A percentile compares a stretch with the other conserved stretches of the same genome.
These are phyloP conservation scores for Aspergillus wentii DNA, from an alignment of 495 filamentous ascomycete genomes.

Conservation along the genomic window DNA sequence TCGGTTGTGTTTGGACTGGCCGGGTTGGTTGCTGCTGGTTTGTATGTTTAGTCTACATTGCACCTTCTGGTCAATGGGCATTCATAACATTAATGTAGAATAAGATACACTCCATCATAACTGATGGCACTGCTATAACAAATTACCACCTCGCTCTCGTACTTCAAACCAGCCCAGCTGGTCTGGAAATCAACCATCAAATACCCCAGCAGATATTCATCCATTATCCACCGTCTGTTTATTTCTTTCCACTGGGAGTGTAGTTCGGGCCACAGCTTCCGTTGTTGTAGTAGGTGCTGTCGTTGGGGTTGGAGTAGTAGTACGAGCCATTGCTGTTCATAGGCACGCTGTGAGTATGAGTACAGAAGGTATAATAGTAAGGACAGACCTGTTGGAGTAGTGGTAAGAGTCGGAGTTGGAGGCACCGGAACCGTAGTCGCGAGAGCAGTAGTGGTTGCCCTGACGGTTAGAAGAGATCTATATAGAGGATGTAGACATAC, in stretches of 20 bases:
- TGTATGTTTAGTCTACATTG: neutral
- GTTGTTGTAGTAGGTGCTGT: slow-evolving; percentile 47
- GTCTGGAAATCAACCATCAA: too few relatives aligned
- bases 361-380: neutral
- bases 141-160: too few relatives aligned
- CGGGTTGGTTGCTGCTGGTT: neutral
- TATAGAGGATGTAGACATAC: slow-evolving; percentile 13
- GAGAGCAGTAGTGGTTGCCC: slow-evolving; percentile 48
- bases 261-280: slow-evolving; percentile 35
- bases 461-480: slow-evolving; percentile 8
- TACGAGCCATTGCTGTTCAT: slow-evolving; percentile 40
- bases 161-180: too few relatives aligned
- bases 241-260: slow-evolving; percentile 25
- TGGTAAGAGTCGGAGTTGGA: slow-evolving; percentile 44
- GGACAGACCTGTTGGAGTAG: slow-evolving; percentile 41
- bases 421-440: slow-evolving; percentile 40
- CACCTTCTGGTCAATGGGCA: neutral
- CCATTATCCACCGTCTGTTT: too few relatives aligned
- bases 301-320: slow-evolving; percentile 49
- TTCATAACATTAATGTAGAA: neutral
- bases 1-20: neutral
- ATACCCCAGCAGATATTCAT: too few relatives aligned
- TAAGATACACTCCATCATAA: too few relatives aligned
- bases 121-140: too few relatives aligned
- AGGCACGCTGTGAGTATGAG: neutral